Base-by-base conservation (phyloP, 169 alveolate species). In the Plasmodium reichenowi region DNA sequence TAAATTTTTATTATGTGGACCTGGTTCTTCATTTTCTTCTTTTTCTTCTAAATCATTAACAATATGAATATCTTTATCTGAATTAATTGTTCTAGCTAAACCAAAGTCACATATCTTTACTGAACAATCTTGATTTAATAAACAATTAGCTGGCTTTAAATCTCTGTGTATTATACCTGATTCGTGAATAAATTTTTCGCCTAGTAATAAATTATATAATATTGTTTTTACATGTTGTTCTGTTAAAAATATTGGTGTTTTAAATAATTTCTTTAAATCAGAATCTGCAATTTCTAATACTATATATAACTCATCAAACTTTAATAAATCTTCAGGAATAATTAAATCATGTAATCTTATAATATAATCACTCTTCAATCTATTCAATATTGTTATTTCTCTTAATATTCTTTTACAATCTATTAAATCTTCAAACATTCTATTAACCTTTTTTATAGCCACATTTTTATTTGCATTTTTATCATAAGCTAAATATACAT, bases 51-150 rank as follows among this genome's bases (percentile, higher is more conserved):
- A 60, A 88, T 71, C 88, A 8, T 72, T 70, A 3, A 72, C 83
- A 9, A 75, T 68, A 62, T 80, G 78, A 26, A 62, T 48, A 47
- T 88, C 88, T 38, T 71, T 72, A 20, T 87, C 89, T 48, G 58
- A 60, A n/a, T 89, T 78, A 24, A 88, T 83, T 4, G 98, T 95
- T 62, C 99, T 94, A 17, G 99, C 99, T 68, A 98, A 90, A 24
- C 99, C 99, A 87, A 98, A 98, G 88, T 98, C 99, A 76, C 99
- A 98, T 52, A 98, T 97, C 94, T 98, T 98, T 47, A 98, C 98
- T 74, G 98, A 97, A 93, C 99, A 98, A 94, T 98, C 99, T 93
- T 98, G 98, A 94, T 98, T 98, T 48, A 98, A 97, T 17, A 98
- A 96, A 64, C 99, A 96, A 92, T 98, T 98, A 52, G 99, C 98